Evolutionary conservation across 2,329 filamentous ascomycete species (phyloP), one percentile per base, ranked within the genome.

Genomic region (Fusarium sororula): DNA sequence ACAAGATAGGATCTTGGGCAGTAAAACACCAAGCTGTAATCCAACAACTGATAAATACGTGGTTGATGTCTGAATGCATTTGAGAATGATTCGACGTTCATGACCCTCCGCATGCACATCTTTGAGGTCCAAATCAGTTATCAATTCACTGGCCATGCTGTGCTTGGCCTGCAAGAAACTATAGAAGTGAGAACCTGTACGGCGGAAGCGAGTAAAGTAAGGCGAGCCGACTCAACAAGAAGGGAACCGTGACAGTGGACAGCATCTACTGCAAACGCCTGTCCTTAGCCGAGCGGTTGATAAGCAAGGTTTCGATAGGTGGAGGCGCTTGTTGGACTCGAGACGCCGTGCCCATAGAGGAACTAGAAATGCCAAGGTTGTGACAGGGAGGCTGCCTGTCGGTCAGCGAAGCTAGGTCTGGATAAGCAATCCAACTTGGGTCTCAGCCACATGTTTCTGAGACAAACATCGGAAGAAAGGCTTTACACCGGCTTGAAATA

Each of bases 311-410:
- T 58, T 72, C 61, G 53, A 61, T 51, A 62, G 67, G 50, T 47
- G 64, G 60, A 68, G 70, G 76, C 68, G 76, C 76, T 77, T 78
- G 64, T 64, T 71, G 54, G 63, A 65, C 67, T 70, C 58, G 66
- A 66, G 64, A 58, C 65, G 61, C 58, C 54, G 66, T 63, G 37
- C 42, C 61, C 41, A 62, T 32, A 41, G 37, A 39, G 54, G 57
- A 63, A 64, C 39, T 55, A 58, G 54, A 50, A 55, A 72, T 50
- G 48, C 53, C 65, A 74, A 63, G 54, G 42, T 37, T 24, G 37
- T 53, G 62, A 56, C 70, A 78, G 68, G 76, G 72, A 63, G 56
- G 28, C 55, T 55, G 65, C 60, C 45, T 74, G 66, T 68, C 70
- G 62, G 63, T 54, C 58, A 60, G 53, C 35, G 66, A 53, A 72